These are phyloP conservation scores for Trichoderma arundinaceum DNA, from an alignment of 2,329 filamentous ascomycete species.

Conservation along the genomic window DNA sequence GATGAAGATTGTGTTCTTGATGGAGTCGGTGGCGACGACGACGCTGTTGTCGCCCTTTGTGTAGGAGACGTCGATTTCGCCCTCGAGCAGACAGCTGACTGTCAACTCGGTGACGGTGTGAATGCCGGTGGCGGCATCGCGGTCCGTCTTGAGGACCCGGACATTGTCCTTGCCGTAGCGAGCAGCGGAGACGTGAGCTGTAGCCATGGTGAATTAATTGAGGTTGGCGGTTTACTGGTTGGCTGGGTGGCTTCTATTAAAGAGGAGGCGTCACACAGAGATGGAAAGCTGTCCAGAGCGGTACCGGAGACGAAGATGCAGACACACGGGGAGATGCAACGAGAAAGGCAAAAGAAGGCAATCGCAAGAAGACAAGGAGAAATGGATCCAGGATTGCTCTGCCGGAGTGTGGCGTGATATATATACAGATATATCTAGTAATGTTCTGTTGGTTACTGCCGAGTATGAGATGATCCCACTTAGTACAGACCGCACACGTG, in stretches of 20 bases:
- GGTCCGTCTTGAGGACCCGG: conserved; percentile 93
- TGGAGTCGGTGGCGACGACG: conserved; percentile 94
- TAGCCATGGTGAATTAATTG: conserved; percentile 40
- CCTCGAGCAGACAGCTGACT: conserved; percentile 89
- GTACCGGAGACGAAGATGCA: no score
- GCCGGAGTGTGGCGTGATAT: conserved; percentile 3
- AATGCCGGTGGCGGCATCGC: conserved; percentile 73
- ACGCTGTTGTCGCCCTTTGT: conserved; percentile 93
- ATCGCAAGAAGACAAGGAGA: conserved; percentile 30
- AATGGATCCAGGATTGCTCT: neutral
- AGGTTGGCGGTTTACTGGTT: neutral
- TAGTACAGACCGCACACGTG: conserved; percentile 8
- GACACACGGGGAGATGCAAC: neutral
- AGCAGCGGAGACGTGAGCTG: conserved; percentile 66
- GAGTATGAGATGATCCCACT: neutral
- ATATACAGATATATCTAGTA: neutral
- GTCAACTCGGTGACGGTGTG: conserved; percentile 96
- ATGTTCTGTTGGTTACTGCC: neutral
- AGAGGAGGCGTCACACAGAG: no score
- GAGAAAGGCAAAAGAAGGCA: neutral
- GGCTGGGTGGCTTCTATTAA: no score
- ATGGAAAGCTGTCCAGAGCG: no score
- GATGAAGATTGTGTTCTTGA: conserved; percentile 98
- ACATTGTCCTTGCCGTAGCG: conserved; percentile 97
- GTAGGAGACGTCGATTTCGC: conserved; percentile 88